Evolutionary conservation across 2,329 filamentous ascomycete genomes (phyloP).

Genomic region (Neodidymelliopsis sp.): DNA sequence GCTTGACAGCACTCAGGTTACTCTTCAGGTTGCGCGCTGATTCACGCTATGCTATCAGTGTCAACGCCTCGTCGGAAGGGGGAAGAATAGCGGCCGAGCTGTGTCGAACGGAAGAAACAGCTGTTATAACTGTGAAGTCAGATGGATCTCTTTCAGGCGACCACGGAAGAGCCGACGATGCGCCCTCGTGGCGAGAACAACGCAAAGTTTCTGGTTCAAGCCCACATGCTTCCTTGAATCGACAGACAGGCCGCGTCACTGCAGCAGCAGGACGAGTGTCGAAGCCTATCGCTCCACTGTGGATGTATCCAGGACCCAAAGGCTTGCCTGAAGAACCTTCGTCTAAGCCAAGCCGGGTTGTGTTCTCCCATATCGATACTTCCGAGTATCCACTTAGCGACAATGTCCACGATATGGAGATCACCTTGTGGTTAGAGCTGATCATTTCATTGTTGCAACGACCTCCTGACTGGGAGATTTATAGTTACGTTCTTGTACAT

Average conservation of each 20-base stretch:
- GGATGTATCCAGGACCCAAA: slow-evolving; percentile 64
- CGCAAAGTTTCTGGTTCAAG: slow-evolving; percentile 41
- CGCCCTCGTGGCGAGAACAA: slow-evolving; percentile 39
- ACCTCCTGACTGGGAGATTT: slow-evolving; percentile 87
- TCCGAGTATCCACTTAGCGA: slow-evolving; percentile 42
- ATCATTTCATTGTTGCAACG: slow-evolving; percentile 76
- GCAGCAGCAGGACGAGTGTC: slow-evolving; percentile 37
- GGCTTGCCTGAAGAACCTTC: slow-evolving; percentile 63
- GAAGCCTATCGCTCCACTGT: slow-evolving; percentile 54
- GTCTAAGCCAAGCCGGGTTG: slow-evolving; percentile 56
- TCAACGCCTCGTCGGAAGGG: slow-evolving; percentile 74
- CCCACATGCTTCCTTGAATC: slow-evolving; percentile 44
- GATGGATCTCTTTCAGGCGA: slow-evolving; percentile 48
- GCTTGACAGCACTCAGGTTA: slow-evolving; percentile 48
- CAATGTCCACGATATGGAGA: slow-evolving; percentile 59
- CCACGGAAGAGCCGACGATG: slow-evolving; percentile 36
- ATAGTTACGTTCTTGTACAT: slow-evolving; percentile 88
- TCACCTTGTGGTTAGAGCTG: slow-evolving; percentile 73
- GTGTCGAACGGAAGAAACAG: slow-evolving; percentile 66
- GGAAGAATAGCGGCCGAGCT: slow-evolving; percentile 75
- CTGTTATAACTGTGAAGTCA: slow-evolving; percentile 52
- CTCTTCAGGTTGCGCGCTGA: slow-evolving; percentile 86
- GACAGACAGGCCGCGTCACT: slow-evolving; percentile 36
- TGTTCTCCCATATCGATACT: slow-evolving; percentile 58
- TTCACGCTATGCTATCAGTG: slow-evolving; percentile 76